Evolutionary conservation across 345 rosid genomes (phyloP), one percentile per base, ranked within the genome.

Genomic region (Camelina sativa): DNA sequence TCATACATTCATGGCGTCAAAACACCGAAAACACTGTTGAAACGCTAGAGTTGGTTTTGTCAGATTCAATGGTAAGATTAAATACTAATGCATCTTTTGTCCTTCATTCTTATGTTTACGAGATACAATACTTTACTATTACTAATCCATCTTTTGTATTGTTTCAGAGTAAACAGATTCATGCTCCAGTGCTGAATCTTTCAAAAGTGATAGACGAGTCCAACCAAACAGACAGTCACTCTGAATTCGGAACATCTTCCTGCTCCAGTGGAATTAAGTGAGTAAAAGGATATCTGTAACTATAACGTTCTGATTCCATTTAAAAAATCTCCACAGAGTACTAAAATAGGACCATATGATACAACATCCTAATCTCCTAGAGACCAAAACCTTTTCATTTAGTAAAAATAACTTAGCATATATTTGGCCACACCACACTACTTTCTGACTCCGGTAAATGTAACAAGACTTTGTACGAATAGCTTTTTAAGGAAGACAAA

Each of bases 391-490:
- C 41, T 51, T 51, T 61, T 51, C 54, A 40, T 58, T 38, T 52
- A 40, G 43, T 13, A 0, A 40, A 62, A 52, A 17, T 13, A 62
- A 72, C 34, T 41, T 48, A 22, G 53, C 69, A 62, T 62, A 44
- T 41, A 28, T 69, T 12, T 12, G 37, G 44, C 71, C 28, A 54
- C 71, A 28, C n/a, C n/a, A n/a, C n/a, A n/a, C 35, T 64, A 73
- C 25, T 64, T 44, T 43, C 23, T 54, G 17, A 41, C 15, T 64
- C 55, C 59, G 51, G 40, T 48, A 48, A 11, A 35, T 57, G 37
- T 47, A 25, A 40, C 11, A 28, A 40, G 7, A 28, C 23, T 7
- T 51, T 41, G 3, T 30, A 25, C 22, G 44, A 62, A 62, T 8
- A 16, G 32, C 13, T 20, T 34, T 40, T 15, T 1, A 35, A 52